phyloP scores from a whole-genome alignment of 2,329 filamentous ascomycete genomes.

The Epichloe gansuensis region DNA sequence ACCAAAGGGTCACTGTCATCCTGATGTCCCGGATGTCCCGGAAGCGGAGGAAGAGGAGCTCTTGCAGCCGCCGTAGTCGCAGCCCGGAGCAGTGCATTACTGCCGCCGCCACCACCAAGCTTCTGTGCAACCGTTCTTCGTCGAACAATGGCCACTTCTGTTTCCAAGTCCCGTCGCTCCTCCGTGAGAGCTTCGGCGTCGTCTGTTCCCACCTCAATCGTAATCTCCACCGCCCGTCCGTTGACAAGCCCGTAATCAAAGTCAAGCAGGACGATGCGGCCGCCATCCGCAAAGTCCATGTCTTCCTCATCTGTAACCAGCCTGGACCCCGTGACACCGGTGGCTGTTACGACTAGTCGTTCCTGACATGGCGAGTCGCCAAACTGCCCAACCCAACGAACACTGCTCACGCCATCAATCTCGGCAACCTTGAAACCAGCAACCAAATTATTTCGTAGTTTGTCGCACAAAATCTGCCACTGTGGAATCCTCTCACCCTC shows the following conservation, averaged over 20 bases:
- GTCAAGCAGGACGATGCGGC: conserved; percentile 58
- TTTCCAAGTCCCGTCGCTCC: conserved; percentile 59
- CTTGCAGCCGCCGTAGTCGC: conserved; percentile 28
- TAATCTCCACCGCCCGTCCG: conserved; percentile 44
- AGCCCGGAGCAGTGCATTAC: conserved; percentile 35
- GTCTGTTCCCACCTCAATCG: conserved; percentile 61
- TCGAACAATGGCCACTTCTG: conserved; percentile 67
- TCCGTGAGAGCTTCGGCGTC: conserved; percentile 60
- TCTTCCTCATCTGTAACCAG: conserved; percentile 54
- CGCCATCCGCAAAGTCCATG: conserved; percentile 65
- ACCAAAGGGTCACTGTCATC: conserved; percentile 39
- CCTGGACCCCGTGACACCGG: conserved; percentile 49
- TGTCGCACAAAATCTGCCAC: conserved; percentile 58
- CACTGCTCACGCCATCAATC: conserved; percentile 50
- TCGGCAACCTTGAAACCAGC: conserved; percentile 52
- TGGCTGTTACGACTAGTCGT: conserved; percentile 56
- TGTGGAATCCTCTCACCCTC: conserved; percentile 38
- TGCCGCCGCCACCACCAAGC: conserved; percentile 26
- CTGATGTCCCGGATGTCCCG: conserved; percentile 1
- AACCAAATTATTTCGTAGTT: conserved; percentile 56
- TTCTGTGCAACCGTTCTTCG: conserved; percentile 58
- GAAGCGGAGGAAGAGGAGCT: conserved; percentile 16
- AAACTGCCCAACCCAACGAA: conserved; percentile 57
- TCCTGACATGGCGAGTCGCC: conserved; percentile 35
- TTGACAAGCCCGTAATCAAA: conserved; percentile 51